These are phyloP conservation scores for Tricholoma terreum DNA, from an alignment of 768 basidiomycete genomes.

Conservation along the genomic window DNA sequence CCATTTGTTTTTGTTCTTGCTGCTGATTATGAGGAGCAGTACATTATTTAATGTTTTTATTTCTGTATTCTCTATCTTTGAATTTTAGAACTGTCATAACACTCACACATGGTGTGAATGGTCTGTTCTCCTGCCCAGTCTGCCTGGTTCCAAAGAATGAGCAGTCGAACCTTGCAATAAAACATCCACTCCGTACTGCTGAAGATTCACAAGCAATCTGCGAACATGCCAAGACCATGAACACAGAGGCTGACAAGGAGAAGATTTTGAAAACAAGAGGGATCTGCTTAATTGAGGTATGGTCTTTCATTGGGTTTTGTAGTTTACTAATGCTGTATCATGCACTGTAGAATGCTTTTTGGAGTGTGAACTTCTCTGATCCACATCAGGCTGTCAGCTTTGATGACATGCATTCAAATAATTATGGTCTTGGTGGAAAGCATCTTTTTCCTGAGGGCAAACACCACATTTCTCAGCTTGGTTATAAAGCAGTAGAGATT, in stretches of 20 bases:
- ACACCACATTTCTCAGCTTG: not conserved
- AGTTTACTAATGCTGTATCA: not conserved
- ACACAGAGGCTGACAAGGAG: slow-evolving; percentile 18
- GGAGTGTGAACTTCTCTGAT: slow-evolving; percentile 31
- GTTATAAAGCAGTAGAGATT: not conserved
- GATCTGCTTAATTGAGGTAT: not conserved
- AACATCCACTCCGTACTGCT: slow-evolving; percentile 13
- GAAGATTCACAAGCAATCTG: not conserved
- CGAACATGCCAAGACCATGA: slow-evolving; percentile 8
- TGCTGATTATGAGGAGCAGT: slow-evolving; percentile 35
- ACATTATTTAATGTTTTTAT: slow-evolving; percentile 1
- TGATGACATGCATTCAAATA: slow-evolving; percentile 31
- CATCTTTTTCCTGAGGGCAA: not conserved
- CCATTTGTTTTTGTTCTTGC: slow-evolving; percentile 28
- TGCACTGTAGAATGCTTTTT: slow-evolving; percentile 37
- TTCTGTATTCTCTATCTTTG: not conserved
- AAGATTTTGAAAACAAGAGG: slow-evolving; percentile 23
- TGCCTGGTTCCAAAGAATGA: slow-evolving; percentile 29
- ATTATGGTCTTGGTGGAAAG: too few relatives aligned
- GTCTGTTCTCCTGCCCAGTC: slow-evolving; percentile 30
- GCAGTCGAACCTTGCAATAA: slow-evolving; percentile 16
- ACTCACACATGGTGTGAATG: slow-evolving; percentile 25
- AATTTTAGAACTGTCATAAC: slow-evolving; percentile 35
- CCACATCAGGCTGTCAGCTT: slow-evolving; percentile 30
- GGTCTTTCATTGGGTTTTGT: not conserved